Evolutionary conservation across 306 rosid genomes (phyloP).

Genomic region (Vigna trinervia): DNA sequence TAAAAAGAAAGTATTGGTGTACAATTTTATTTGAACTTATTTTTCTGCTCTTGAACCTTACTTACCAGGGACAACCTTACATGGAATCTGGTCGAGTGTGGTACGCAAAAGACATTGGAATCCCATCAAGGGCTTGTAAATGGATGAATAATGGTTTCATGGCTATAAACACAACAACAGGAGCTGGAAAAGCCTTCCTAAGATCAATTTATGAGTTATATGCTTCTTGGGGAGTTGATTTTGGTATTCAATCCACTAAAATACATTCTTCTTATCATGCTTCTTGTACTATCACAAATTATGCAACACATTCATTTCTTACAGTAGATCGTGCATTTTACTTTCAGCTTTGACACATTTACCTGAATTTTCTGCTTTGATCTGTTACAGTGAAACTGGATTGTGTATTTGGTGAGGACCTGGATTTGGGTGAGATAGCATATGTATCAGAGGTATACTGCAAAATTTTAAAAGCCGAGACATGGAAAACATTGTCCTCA

Average conservation of each 20-base stretch:
- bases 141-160: conserved; percentile 85
- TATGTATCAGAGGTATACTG: conserved; percentile 60
- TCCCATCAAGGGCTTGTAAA: conserved; percentile 58
- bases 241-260: conserved; percentile 55
- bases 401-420: conserved; percentile 77
- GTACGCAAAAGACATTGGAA: conserved; percentile 73
- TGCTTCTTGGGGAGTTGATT: conserved; percentile 87
- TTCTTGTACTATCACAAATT: neutral
- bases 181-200: conserved; percentile 81
- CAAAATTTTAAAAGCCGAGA: neutral
- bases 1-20: too few relatives aligned
- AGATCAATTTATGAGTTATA: conserved; percentile 69
- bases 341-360: conserved; percentile 18
- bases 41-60: conserved; percentile 6
- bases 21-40: neutral
- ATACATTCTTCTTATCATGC: neutral
- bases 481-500: neutral
- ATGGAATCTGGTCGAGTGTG: conserved; percentile 62
- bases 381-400: conserved; percentile 71
- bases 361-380: conserved; percentile 32
- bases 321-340: conserved; percentile 8
- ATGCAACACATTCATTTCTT: neutral
- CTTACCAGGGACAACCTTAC: conserved; percentile 57
- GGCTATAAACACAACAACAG: conserved; percentile 59
- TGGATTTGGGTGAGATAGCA: conserved; percentile 65